phyloP scores from a whole-genome alignment of 2,329 filamentous ascomycete genomes.

The Penicillium griseofulvum region DNA sequence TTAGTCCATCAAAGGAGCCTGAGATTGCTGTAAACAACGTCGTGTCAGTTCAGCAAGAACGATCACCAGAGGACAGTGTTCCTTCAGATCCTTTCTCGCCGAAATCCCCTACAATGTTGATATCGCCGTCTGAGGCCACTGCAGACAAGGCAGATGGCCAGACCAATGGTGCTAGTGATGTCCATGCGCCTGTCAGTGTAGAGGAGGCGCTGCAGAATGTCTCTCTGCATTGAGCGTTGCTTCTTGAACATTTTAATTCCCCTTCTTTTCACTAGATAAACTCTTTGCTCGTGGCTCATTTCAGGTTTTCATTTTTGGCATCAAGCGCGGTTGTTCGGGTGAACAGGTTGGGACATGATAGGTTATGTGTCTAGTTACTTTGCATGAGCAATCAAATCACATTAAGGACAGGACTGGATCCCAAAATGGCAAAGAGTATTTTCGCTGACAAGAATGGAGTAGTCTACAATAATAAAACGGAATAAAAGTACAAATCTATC shows the following conservation, averaged over 20 bases:
- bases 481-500: slow-evolving; percentile 5
- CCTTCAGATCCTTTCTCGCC: slow-evolving; percentile 22
- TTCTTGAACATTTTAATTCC: not conserved
- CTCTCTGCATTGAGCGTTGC: slow-evolving; percentile 19
- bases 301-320: not conserved
- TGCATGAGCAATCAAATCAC: not conserved
- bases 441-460: slow-evolving; percentile 6
- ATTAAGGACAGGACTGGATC: not conserved
- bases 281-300: not conserved
- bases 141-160: slow-evolving; percentile 1
- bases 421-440: not conserved
- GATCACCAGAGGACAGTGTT: not conserved
- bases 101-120: slow-evolving; percentile 19
- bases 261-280: not conserved
- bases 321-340: not conserved
- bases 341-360: not conserved
- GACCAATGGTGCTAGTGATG: not conserved
- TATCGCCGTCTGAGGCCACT: slow-evolving; percentile 5
- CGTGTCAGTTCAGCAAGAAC: not conserved
- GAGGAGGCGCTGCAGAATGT: slow-evolving; percentile 38
- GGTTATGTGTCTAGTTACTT: not conserved
- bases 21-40: slow-evolving; percentile 10
- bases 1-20: slow-evolving; percentile 13
- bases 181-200: slow-evolving; percentile 26
- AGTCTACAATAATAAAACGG: slow-evolving; percentile 1